A percentile compares a stretch with the other conserved stretches of the same genome.
phyloP scores from a whole-genome alignment of 768 basidiomycete genomes.

The Amanita inopinata region DNA sequence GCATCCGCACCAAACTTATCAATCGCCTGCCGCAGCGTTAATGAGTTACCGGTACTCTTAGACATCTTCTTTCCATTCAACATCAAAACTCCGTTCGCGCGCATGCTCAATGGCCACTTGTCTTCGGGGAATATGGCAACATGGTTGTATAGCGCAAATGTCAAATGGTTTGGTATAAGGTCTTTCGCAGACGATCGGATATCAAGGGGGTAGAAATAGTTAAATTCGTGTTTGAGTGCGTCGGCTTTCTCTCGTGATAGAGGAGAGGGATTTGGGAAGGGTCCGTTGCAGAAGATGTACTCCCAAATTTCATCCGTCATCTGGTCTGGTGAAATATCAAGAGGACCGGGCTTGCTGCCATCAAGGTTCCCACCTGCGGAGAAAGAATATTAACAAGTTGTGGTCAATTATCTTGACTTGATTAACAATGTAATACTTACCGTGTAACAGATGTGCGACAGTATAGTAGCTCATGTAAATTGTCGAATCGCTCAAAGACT shows the following conservation, averaged over 20 bases:
- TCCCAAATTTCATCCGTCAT: conserved; percentile 99
- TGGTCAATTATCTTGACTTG: not conserved
- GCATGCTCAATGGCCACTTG: conserved; percentile 87
- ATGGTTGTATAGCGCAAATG: conserved; percentile 91
- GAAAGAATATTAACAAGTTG: conserved; percentile 1
- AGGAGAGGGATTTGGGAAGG: conserved; percentile 60
- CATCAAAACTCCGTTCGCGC: conserved; percentile 94
- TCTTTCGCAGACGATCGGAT: conserved; percentile 98
- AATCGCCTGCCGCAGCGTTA: conserved; percentile 83
- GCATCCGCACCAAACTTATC: conserved; percentile 97
- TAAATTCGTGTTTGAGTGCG: conserved; percentile 79
- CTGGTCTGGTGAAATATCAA: conserved; percentile 81
- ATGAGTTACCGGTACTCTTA: conserved; percentile 91
- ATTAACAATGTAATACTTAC: conserved; percentile 30
- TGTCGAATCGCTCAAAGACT: conserved; percentile 94
- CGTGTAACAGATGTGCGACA: conserved; percentile 82
- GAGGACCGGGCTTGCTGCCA: conserved; percentile 68
- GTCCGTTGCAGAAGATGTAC: conserved; percentile 74
- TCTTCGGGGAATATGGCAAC: conserved; percentile 88
- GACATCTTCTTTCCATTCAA: conserved; percentile 99
- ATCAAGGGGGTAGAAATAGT: conserved; percentile 98
- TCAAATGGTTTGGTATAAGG: conserved; percentile 89
- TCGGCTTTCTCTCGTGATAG: conserved; percentile 72
- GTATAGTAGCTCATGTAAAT: conserved; percentile 99
- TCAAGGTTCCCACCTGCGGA: conserved; percentile 57